Evolutionary conservation across 2,329 filamentous ascomycete genomes (phyloP).

Genomic region (Venturia pyrina): DNA sequence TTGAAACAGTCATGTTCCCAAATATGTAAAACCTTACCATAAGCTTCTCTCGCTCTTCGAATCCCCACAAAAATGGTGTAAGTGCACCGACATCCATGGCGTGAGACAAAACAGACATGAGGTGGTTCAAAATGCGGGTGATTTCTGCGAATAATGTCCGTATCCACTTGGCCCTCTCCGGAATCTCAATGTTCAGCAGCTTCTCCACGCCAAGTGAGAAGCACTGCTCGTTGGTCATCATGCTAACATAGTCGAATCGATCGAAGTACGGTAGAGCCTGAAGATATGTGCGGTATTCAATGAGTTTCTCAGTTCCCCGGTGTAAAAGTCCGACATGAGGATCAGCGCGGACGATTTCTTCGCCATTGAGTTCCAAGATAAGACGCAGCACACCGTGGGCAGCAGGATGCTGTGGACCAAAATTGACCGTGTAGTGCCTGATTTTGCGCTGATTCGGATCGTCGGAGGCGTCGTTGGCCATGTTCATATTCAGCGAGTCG

Average conservation of each 20-base stretch:
- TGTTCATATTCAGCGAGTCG: constrained; percentile 35
- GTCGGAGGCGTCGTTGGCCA: constrained; percentile 33
- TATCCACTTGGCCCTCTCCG: constrained; percentile 92
- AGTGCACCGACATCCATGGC: constrained; percentile 98
- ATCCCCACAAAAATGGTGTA: constrained; percentile 98
- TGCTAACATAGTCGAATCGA: constrained; percentile 95
- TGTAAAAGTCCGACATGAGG: constrained; percentile 95
- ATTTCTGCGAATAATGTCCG: constrained; percentile 92
- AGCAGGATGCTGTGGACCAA: constrained; percentile 95
- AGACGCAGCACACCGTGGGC: constrained; percentile 95
- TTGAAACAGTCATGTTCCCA: background rate
- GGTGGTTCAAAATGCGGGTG: constrained; percentile 87
- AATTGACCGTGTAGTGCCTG: constrained; percentile 98
- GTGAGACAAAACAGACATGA: constrained; percentile 96
- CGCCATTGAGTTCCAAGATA: constrained; percentile 95
- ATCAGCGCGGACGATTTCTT: constrained; percentile 93
- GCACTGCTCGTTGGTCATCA: constrained; percentile 99
- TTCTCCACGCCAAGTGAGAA: constrained; percentile 95
- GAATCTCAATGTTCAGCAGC: constrained; percentile 91
- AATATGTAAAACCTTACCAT: constrained; percentile 57
- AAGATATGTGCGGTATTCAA: constrained; percentile 99
- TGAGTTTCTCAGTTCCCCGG: constrained; percentile 96
- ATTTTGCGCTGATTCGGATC: constrained; percentile 64
- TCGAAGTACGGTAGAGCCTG: constrained; percentile 98
- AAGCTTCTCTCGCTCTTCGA: constrained; percentile 98